phyloP scores from a whole-genome alignment of 2,329 filamentous ascomycete species.

The Claviceps sp. region DNA sequence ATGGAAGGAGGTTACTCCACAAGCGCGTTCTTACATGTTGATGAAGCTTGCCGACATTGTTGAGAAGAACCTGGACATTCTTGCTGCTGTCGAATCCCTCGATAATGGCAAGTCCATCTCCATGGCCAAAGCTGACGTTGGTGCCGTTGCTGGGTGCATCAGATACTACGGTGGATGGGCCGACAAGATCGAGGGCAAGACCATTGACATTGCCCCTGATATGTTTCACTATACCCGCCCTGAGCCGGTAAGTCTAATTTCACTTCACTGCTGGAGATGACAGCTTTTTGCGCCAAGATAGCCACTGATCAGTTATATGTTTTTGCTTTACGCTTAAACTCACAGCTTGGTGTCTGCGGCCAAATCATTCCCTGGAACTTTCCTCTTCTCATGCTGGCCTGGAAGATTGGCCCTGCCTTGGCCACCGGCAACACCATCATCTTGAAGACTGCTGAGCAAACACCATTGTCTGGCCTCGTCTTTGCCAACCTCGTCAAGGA shows the following conservation, averaged over 20 bases:
- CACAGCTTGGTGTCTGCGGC: constrained; percentile 57
- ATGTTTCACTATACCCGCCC: constrained; percentile 71
- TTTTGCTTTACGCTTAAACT: not conserved
- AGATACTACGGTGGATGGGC: constrained; percentile 72
- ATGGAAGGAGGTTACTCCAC: constrained; percentile 57
- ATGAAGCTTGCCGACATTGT: constrained; percentile 66
- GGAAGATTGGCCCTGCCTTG: constrained; percentile 69
- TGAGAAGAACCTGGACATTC: constrained; percentile 62
- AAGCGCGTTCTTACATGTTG: constrained; percentile 55
- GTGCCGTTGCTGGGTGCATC: constrained; percentile 52
- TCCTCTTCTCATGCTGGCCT: constrained; percentile 65
- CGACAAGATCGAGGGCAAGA: constrained; percentile 84
- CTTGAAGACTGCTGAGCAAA: constrained; percentile 66
- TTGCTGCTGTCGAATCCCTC: constrained; percentile 73
- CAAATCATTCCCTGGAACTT: constrained; percentile 90
- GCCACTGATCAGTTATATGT: not conserved
- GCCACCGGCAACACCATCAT: constrained; percentile 60
- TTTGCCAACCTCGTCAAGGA: constrained; percentile 55
- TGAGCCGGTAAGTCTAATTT: constrained; percentile 47
- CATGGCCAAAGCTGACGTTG: constrained; percentile 65
- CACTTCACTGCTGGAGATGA: not conserved
- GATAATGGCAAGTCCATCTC: constrained; percentile 77
- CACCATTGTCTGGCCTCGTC: constrained; percentile 54
- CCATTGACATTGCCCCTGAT: constrained; percentile 62
- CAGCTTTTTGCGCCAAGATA: not conserved